These are phyloP conservation scores for Cicer cuneatum DNA, from an alignment of 306 rosid species.

Conservation along the genomic window DNA sequence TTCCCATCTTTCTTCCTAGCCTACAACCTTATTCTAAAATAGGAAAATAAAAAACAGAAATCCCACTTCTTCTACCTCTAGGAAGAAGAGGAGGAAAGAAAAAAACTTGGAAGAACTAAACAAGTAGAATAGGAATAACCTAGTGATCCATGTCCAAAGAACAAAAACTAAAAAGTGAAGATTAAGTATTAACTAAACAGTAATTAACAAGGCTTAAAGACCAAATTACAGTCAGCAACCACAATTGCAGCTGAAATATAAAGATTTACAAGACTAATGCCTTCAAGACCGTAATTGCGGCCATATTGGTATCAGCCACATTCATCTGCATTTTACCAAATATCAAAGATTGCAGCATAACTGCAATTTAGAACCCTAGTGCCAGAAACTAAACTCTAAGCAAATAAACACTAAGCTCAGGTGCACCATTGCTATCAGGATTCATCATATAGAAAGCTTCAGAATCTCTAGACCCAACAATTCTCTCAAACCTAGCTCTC, in stretches of 20 bases:
- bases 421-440: slow-evolving; percentile 97
- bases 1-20: slow-evolving; percentile 45
- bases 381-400: slow-evolving; percentile 73
- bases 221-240: too few relatives aligned
- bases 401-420: slow-evolving; percentile 94
- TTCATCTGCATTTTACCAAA: too few relatives aligned
- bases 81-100: slow-evolving; percentile 33
- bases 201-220: slow-evolving; percentile 22
- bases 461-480: slow-evolving; percentile 97
- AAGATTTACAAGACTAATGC: too few relatives aligned
- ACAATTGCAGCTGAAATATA: too few relatives aligned
- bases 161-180: slow-evolving; percentile 37
- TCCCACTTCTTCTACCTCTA: slow-evolving; percentile 52
- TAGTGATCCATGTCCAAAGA: slow-evolving; percentile 48
- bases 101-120: slow-evolving; percentile 51
- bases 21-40: slow-evolving; percentile 57
- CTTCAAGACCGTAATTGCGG: too few relatives aligned
- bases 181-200: slow-evolving; percentile 35
- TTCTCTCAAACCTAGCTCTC: slow-evolving; percentile 98
- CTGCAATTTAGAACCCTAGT: background rate
- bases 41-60: slow-evolving; percentile 45
- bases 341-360: too few relatives aligned
- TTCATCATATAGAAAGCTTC: slow-evolving; percentile 99
- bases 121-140: slow-evolving; percentile 47
- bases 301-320: too few relatives aligned